phyloP scores from a whole-genome alignment of 2,329 filamentous ascomycete genomes.

The Pezicula rhizophila region DNA sequence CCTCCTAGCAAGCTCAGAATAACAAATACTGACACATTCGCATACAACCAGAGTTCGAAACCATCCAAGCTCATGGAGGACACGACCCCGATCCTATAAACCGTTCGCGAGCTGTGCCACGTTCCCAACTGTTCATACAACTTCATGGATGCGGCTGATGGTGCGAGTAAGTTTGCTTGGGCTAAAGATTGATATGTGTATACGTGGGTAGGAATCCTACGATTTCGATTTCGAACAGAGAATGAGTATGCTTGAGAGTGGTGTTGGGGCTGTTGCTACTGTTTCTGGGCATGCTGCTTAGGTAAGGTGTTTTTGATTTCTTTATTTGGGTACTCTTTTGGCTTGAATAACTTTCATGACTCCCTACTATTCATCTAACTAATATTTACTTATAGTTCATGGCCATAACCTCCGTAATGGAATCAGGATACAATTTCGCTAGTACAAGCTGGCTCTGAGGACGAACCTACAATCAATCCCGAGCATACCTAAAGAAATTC shows the following conservation, averaged over 20 bases:
- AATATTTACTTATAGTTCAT: constrained; percentile 39
- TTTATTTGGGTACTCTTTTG: too few species aligned
- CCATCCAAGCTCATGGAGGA: constrained; percentile 52
- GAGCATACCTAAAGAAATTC: constrained; percentile 55
- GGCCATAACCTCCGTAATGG: constrained; percentile 55
- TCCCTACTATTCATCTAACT: too few species aligned
- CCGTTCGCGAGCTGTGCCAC: constrained; percentile 62
- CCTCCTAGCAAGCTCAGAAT: too few species aligned
- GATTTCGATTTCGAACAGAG: constrained; percentile 64
- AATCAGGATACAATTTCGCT: constrained; percentile 60
- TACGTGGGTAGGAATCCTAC: constrained; percentile 52
- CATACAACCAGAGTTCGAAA: constrained; percentile 37
- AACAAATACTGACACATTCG: too few species aligned
- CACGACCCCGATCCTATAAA: constrained; percentile 57
- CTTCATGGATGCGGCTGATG: constrained; percentile 66
- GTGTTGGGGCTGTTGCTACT: constrained; percentile 57
- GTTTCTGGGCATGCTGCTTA: constrained; percentile 60
- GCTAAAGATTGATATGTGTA: constrained; percentile 70
- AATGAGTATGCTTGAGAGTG: constrained; percentile 61
- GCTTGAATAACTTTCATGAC: too few species aligned
- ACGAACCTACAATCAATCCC: constrained; percentile 63
- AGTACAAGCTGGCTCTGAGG: constrained; percentile 60
- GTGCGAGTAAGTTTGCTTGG: constrained; percentile 62
- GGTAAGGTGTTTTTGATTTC: not conserved
- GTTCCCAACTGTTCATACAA: constrained; percentile 62